These are phyloP conservation scores for Furcasterigmium sp. DNA, from an alignment of 2,329 filamentous ascomycete species.

Conservation along the genomic window DNA sequence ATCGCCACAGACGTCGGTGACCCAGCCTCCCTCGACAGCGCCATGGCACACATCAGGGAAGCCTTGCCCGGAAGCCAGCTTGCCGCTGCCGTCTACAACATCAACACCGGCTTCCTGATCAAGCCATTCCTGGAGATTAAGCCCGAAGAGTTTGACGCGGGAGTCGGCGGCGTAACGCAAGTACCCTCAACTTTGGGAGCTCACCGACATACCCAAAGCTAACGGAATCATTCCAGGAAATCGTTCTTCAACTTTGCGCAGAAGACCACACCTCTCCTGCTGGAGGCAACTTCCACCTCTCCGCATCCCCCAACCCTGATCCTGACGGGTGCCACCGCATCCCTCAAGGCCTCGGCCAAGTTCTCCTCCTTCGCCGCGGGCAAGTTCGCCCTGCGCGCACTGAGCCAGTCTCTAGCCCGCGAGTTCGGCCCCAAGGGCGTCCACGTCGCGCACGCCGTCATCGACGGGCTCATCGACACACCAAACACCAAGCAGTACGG, in stretches of 20 bases:
- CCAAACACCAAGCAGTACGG: conserved; percentile 55
- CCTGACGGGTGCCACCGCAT: conserved; percentile 83
- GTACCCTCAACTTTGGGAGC: conserved; percentile 15
- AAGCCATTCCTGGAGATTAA: conserved; percentile 57
- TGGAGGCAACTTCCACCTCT: conserved; percentile 50
- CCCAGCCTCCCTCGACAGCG: conserved; percentile 28
- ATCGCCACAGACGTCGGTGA: conserved; percentile 61
- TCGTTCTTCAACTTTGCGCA: conserved; percentile 77
- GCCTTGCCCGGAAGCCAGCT: conserved; percentile 51
- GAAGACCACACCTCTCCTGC: conserved; percentile 62
- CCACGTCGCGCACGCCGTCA: conserved; percentile 76
- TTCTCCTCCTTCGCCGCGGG: conserved; percentile 70
- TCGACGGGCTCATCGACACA: conserved; percentile 83
- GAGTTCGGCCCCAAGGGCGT: conserved; percentile 83
- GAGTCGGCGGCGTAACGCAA: conserved; percentile 44
- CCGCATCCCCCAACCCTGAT: conserved; percentile 72
- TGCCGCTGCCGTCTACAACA: conserved; percentile 68
- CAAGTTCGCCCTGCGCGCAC: conserved; percentile 73
- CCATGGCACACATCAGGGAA: conserved; percentile 57
- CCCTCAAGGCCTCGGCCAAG: conserved; percentile 63
- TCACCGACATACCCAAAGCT: background rate
- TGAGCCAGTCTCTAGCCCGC: conserved; percentile 69
- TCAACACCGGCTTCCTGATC: conserved; percentile 42
- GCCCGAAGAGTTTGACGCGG: conserved; percentile 41
- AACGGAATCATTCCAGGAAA: conserved; percentile 34